phyloP scores from a whole-genome alignment of 225 moss, liverwort and hornwort genomes.

The Neckera pumila region DNA sequence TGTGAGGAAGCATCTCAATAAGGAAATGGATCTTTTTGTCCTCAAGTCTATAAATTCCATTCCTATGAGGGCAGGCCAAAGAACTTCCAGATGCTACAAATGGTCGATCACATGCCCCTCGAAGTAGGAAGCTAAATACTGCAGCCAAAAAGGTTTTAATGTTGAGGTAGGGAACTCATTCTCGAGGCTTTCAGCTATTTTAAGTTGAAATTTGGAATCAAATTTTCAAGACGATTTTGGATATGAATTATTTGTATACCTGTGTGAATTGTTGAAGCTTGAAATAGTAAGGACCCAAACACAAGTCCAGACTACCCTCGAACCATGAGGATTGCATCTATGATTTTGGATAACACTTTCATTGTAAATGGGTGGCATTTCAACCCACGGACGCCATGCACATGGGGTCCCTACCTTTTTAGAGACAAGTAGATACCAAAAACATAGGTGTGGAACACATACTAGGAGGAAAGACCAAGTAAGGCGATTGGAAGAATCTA shows the following conservation, averaged over 20 bases:
- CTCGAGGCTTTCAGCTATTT: not conserved
- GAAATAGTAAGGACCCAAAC: not conserved
- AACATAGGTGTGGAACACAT: not conserved
- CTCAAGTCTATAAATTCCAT: not conserved
- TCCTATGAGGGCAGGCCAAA: not conserved
- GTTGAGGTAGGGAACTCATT: not conserved
- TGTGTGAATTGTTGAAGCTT: not conserved
- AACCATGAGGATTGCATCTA: not conserved
- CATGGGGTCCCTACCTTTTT: not conserved
- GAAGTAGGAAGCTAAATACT: not conserved
- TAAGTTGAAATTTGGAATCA: not conserved
- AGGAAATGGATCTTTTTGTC: no score
- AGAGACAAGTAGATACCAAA: not conserved
- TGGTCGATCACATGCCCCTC: not conserved
- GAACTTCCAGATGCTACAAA: not conserved
- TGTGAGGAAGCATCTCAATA: no score
- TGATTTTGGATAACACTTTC: not conserved
- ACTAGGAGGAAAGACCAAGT: not conserved
- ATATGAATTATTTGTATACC: not conserved
- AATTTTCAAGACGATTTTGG: not conserved
- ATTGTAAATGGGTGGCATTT: not conserved
- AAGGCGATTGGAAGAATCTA: not conserved
- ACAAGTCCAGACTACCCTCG: not conserved
- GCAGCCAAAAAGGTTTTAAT: not conserved
- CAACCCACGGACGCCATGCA: not conserved